phyloP scores from a whole-genome alignment of 768 basidiomycete genomes.

The Pilatotrama ljubarskyi region DNA sequence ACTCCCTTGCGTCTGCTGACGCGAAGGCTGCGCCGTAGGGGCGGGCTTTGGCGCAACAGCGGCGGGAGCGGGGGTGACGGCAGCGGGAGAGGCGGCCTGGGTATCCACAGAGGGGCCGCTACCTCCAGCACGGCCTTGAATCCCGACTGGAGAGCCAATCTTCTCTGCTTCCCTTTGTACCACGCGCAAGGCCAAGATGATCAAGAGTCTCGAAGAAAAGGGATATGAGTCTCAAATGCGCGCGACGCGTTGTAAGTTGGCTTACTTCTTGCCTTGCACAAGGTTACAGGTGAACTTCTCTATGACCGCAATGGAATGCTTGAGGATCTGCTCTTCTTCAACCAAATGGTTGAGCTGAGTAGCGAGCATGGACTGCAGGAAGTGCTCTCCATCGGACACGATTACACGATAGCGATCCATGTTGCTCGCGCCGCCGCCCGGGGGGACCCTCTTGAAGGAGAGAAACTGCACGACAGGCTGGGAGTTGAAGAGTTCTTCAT shows the following conservation, averaged over 20 bases:
- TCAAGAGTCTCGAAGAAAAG: conserved; percentile 60
- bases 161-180: conserved; percentile 59
- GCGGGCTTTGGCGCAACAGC: conserved; percentile 31
- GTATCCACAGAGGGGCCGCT: conserved; percentile 1
- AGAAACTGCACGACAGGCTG: conserved; percentile 73
- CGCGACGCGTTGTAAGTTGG: conserved; percentile 13
- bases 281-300: conserved; percentile 80
- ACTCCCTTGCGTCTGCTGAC: conserved; percentile 8
- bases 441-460: conserved; percentile 74
- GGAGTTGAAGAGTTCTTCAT: conserved; percentile 33
- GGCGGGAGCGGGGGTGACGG: conserved; percentile 32
- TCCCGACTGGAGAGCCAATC: conserved; percentile 62
- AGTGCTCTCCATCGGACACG: conserved; percentile 85
- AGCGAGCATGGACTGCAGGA: conserved; percentile 92
- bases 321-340: conserved; percentile 58
- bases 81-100: conserved; percentile 28
- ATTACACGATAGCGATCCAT: conserved; percentile 76
- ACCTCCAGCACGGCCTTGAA: conserved; percentile 36
- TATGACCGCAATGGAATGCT: conserved; percentile 67
- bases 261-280: conserved; percentile 83
- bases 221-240: background rate
- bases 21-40: conserved; percentile 15
- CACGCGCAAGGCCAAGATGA: conserved; percentile 68
- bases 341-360: conserved; percentile 85
- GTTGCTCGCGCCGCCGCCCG: conserved; percentile 32